These are phyloP conservation scores for Neospora caninum DNA, from an alignment of 169 alveolate species.

Conservation along the genomic window DNA sequence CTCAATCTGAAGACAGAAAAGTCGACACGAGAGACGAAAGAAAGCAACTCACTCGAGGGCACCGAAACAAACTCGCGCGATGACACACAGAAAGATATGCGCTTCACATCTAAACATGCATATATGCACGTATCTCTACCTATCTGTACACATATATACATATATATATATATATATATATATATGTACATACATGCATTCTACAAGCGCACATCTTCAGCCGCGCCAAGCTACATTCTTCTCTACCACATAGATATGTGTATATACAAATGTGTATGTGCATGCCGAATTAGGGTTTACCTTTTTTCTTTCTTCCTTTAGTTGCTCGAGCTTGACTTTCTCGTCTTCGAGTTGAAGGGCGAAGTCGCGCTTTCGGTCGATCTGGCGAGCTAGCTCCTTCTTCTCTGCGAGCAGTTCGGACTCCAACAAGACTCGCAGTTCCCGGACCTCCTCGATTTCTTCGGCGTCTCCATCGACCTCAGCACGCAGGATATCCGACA, in stretches of 20 bases:
- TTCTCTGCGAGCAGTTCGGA: background rate
- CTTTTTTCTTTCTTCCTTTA: background rate
- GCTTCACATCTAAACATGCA: too few relatives aligned
- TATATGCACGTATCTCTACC: background rate
- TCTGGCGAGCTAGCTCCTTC: conserved; percentile 2
- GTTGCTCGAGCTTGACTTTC: conserved; percentile 10
- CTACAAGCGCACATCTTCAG: background rate
- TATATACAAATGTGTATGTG: too few relatives aligned
- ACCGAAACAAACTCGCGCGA: too few relatives aligned
- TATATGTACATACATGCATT: background rate
- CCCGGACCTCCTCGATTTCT: conserved; percentile 16
- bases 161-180: too few relatives aligned
- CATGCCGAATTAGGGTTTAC: background rate
- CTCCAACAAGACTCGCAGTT: background rate
- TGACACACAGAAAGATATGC: too few relatives aligned
- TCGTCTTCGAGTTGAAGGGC: conserved; percentile 4
- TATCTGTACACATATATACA: background rate
- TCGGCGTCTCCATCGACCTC: conserved; percentile 32
- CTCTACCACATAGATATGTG: too few relatives aligned
- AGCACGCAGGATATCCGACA: background rate
- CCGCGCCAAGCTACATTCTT: too few relatives aligned
- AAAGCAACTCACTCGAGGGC: too few relatives aligned
- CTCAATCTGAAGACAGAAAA: background rate
- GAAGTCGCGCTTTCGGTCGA: background rate
- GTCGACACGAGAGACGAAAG: too few relatives aligned